Evolutionary conservation across 2,329 filamentous ascomycete genomes (phyloP), one percentile per base, ranked within the genome.

Genomic region (Paecilomyces dactylethromorphus): DNA sequence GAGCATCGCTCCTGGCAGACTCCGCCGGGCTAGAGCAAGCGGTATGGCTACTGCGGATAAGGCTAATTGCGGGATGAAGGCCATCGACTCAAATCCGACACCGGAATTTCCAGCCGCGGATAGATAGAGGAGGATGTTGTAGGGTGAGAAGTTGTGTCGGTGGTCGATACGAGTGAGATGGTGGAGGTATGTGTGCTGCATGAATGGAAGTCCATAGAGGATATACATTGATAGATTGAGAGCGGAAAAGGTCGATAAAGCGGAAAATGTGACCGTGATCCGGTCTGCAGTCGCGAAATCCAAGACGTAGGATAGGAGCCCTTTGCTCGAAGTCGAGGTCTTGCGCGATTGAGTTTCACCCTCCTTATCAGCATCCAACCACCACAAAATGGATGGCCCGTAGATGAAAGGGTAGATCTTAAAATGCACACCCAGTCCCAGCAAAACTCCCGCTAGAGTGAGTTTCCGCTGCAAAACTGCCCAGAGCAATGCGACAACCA

Each of bases 391-490:
- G 11, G 75, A 76, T 2, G 87, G 85, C 1, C 90, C 93, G 74
- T 99, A 99, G 60, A 99, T 91, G 74, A 97, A 96, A 0, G 94
- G 94, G 69, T 99, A 99, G 61, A 99, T 97, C 81, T 99, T 99
- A 78, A 99, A 95, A 76, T 99, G 94, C 26, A 97, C 92, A 1
- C 86, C 86, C 29, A 96, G 76, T 0, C 94, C 94, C 2, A 99
- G 79, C 31, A 97, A 73, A 2, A 87, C 63, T 0, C 90, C 93
- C 0, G 92, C 89, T 8, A 95, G 71, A 1, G 75, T 68, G 18
- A 89, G 77, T n/a, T 79, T 79, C 55, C 81, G 81, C 56, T 83
- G 79, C 63, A 92, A 77, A 1, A 90, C 88, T 0, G 92, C 90
- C 90, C 91, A 97, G 11, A 99, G 76, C 35, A 97, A 74, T 0